These are phyloP conservation scores for Fraxinus latifolia DNA, from an alignment of 305 asterid genomes.

Conservation along the genomic window DNA sequence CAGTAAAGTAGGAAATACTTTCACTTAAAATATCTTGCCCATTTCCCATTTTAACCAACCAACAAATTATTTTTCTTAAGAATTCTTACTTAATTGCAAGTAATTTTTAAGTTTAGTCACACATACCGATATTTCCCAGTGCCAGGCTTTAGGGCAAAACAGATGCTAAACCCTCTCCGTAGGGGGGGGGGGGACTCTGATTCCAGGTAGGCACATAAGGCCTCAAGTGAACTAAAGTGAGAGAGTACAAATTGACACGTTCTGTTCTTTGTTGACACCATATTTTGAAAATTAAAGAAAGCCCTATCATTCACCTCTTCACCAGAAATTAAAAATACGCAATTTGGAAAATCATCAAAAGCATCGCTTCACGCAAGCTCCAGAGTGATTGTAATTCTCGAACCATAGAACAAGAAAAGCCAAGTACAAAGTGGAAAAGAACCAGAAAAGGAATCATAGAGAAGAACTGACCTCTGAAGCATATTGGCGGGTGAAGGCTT, in stretches of 20 bases:
- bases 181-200: background rate
- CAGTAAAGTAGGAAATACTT: background rate
- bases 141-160: background rate
- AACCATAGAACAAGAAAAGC: background rate
- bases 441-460: background rate
- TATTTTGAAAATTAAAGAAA: background rate
- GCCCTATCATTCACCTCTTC: background rate
- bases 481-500: conserved; percentile 87
- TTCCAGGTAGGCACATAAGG: background rate
- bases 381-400: background rate
- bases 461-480: conserved; percentile 76
- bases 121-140: background rate
- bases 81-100: background rate
- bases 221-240: background rate
- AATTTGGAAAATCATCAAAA: background rate
- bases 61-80: background rate
- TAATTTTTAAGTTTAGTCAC: background rate
- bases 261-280: background rate
- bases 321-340: background rate
- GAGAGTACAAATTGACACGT: background rate
- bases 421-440: conserved; percentile 5
- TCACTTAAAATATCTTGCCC: background rate
- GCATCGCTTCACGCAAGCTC: background rate
- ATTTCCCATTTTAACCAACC: background rate
- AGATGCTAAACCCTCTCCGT: background rate